Base-by-base conservation (phyloP, 179 eudicot genomes). In the Silene noctiflora region DNA sequence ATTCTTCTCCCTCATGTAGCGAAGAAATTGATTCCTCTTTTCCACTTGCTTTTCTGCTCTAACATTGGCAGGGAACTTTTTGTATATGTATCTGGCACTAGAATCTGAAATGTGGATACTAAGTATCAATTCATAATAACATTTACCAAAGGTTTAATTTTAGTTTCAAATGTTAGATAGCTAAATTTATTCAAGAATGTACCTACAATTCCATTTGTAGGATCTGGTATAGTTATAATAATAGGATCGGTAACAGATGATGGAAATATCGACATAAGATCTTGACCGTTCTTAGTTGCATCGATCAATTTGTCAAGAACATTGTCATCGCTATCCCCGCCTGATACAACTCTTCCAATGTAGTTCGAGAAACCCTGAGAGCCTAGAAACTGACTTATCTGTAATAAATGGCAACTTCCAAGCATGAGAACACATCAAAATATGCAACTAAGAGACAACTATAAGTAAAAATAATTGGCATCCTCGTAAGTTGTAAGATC, bases 291-390 rank as follows among this genome's bases (percentile, higher is more conserved):
- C 79, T 87, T 89, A 73, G 87, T 86, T 24, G 96, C 97, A 88
- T 90, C 92, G 83, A 90, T 91, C 83, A 92, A 85, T 83, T 87
- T 94, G 83, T 94, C 98, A 73, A 92, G 94, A 80, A 94, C 92
- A 82, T 89, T 90, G 80, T 77, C 78, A 74, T 78, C 79, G 63
- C 75, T 90, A 73, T 85, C 96, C 67, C 86, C 87, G 53, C 89
- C 90, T 27, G 89, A 86, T 65, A 88, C 75, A 77, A 90, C 90
- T 81, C 92, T 90, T 84, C 86, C 98, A 58, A 94, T 79, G 84
- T 89, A 92, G 80, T 94, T 94, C 76, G 90, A 67, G 85, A 92
- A 94, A 56, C 96, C 98, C 83, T 92, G 98, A 77, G 97, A 82
- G 3, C 85, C 88, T 75, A 92, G 78, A 76, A 94, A 94, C 83